phyloP scores from a whole-genome alignment of 2,329 filamentous ascomycete species.

The Sclerotinia spermophila region DNA sequence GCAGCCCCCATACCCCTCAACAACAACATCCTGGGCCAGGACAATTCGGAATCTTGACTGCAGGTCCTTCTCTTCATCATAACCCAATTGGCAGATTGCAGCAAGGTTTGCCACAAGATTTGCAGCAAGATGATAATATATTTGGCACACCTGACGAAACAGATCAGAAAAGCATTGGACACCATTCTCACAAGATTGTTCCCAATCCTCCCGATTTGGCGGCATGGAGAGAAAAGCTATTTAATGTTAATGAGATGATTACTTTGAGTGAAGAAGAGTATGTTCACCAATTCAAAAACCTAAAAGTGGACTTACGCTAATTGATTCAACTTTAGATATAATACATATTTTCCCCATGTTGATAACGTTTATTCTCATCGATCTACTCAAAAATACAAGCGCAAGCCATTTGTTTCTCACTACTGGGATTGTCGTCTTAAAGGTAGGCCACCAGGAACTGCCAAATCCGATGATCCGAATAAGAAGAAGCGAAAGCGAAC shows the following conservation, averaged over 20 bases:
- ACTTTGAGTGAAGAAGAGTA: slow-evolving; percentile 72
- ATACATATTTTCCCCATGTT: slow-evolving; percentile 78
- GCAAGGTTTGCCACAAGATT: neutral
- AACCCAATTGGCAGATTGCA: slow-evolving; percentile 37
- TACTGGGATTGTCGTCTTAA: slow-evolving; percentile 85
- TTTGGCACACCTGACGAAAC: slow-evolving; percentile 38
- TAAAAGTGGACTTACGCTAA: slow-evolving; percentile 20
- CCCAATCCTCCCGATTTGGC: slow-evolving; percentile 64
- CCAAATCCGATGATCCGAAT: slow-evolving; percentile 73
- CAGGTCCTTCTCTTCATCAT: slow-evolving; percentile 36
- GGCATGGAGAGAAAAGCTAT: slow-evolving; percentile 68
- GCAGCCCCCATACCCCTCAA: slow-evolving; percentile 27
- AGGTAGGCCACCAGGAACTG: slow-evolving; percentile 72
- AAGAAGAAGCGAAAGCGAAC: slow-evolving; percentile 79
- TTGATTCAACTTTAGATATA: slow-evolving; percentile 50
- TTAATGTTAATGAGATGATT: slow-evolving; percentile 71
- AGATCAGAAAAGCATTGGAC: slow-evolving; percentile 47
- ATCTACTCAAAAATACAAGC: slow-evolving; percentile 76
- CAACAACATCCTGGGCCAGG: slow-evolving; percentile 40
- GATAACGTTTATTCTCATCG: slow-evolving; percentile 84
- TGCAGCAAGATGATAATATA: slow-evolving; percentile 39
- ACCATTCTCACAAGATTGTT: slow-evolving; percentile 54
- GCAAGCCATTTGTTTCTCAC: slow-evolving; percentile 76
- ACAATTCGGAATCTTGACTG: slow-evolving; percentile 48
- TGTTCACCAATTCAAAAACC: slow-evolving; percentile 29